A percentile compares a stretch with the other conserved stretches of the same genome.
These are phyloP conservation scores for Globisporangium iwayamae DNA, from an alignment of 352 stramenopile species.

Conservation along the genomic window DNA sequence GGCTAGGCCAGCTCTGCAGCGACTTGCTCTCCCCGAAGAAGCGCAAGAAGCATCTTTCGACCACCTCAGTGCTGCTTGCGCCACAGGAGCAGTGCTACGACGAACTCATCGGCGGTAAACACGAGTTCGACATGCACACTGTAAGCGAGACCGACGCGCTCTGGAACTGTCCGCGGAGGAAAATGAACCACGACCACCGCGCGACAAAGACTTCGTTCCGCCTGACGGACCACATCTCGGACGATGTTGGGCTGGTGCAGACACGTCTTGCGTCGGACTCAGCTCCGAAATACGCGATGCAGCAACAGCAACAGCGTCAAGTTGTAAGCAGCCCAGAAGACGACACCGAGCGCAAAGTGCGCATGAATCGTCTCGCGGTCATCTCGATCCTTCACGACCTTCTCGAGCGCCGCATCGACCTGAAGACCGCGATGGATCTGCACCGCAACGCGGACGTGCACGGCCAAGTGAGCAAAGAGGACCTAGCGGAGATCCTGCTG, in stretches of 20 bases:
- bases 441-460: conserved; percentile 53
- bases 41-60: conserved; percentile 63
- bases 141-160: conserved; percentile 43
- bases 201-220: conserved; percentile 55
- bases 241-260: conserved; percentile 16
- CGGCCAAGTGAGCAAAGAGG: conserved; percentile 51
- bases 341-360: conserved; percentile 23
- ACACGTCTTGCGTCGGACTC: conserved; percentile 14
- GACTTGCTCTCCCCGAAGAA: conserved; percentile 68
- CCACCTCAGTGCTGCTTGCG: conserved; percentile 57
- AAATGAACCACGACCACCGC: conserved; percentile 56
- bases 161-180: conserved; percentile 62
- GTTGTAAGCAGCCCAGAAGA: conserved; percentile 2
- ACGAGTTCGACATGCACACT: conserved; percentile 35
- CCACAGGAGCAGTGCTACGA: conserved; percentile 41
- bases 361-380: conserved; percentile 27
- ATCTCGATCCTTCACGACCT: conserved; percentile 67
- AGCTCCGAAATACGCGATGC: conserved; percentile 5
- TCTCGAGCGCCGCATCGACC: conserved; percentile 58
- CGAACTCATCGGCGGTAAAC: conserved; percentile 18
- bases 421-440: conserved; percentile 71
- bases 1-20: conserved; percentile 51
- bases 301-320: conserved; percentile 2
- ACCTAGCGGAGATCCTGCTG: conserved; percentile 63
- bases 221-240: conserved; percentile 41